Evolutionary conservation across 306 rosid species (phyloP).

Genomic region (Ammopiptanthus mongolicus): DNA sequence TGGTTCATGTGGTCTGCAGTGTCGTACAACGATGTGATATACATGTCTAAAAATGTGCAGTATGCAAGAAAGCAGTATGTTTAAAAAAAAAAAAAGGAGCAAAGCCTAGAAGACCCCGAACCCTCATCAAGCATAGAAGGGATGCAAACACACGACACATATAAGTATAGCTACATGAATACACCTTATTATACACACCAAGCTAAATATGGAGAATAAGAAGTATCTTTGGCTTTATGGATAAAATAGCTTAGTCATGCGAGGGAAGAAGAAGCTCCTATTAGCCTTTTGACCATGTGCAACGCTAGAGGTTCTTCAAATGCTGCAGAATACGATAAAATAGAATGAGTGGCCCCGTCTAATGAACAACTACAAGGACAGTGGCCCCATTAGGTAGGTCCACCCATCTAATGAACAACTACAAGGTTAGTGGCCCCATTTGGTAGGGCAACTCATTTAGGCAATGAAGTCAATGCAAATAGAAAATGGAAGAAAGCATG

Average conservation of each 20-base stretch:
- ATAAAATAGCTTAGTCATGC: conserved; percentile 10
- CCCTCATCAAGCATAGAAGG: not conserved
- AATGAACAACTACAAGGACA: too few relatives aligned
- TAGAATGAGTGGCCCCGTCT: too few relatives aligned
- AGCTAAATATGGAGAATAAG: conserved; percentile 13
- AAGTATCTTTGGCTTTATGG: conserved; percentile 6
- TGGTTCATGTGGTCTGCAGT: not conserved
- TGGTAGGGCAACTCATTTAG: too few relatives aligned
- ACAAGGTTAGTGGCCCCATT: too few relatives aligned
- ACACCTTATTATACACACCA: not conserved
- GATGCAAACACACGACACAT: not conserved
- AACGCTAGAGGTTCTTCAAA: not conserved
- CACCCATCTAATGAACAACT: too few relatives aligned
- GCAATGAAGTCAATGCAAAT: too few relatives aligned
- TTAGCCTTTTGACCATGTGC: not conserved
- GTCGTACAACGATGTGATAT: not conserved
- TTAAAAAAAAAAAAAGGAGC: too few relatives aligned
- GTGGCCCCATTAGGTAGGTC: too few relatives aligned
- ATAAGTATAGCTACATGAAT: not conserved
- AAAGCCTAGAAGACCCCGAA: not conserved
- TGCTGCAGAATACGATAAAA: not conserved
- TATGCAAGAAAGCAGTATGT: not conserved
- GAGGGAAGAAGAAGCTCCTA: conserved; percentile 18
- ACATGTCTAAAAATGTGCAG: not conserved
- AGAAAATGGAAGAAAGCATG: not conserved